phyloP scores from a whole-genome alignment of 805 yeast species.

The Yarrowia sp. region DNA sequence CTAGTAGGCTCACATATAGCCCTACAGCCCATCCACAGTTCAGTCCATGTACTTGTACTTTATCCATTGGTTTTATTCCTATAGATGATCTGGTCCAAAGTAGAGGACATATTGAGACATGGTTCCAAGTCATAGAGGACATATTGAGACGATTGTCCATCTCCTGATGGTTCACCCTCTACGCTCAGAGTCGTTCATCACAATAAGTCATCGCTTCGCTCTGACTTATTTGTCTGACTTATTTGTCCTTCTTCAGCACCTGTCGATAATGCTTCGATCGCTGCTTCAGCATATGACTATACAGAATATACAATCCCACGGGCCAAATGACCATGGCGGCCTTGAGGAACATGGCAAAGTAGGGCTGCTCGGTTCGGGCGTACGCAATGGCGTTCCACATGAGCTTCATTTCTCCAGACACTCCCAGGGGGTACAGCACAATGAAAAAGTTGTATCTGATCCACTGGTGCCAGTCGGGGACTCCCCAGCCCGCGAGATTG shows the following conservation, averaged over 20 bases:
- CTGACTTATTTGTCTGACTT: background rate
- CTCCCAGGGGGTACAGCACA: constrained; percentile 89
- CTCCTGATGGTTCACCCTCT: no score
- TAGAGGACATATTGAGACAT: no score
- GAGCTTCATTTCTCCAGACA: constrained; percentile 78
- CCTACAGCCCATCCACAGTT: no score
- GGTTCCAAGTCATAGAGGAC: no score
- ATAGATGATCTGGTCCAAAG: no score
- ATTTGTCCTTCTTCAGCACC: background rate
- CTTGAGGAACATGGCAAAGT: constrained; percentile 64
- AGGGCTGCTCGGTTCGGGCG: constrained; percentile 57
- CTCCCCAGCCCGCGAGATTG: constrained; percentile 59
- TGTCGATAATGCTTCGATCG: constrained; percentile 51
- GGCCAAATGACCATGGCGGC: constrained; percentile 69
- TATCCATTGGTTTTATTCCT: no score
- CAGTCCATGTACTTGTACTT: no score
- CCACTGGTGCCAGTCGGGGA: constrained; percentile 67
- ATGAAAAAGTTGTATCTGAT: constrained; percentile 84
- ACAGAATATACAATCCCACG: constrained; percentile 87
- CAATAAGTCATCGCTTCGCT: no score
- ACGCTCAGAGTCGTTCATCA: no score
- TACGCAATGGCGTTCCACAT: constrained; percentile 72
- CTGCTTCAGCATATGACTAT: constrained; percentile 87
- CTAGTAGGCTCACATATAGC: no score
- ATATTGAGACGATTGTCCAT: no score